phyloP scores from a whole-genome alignment of 2,329 filamentous ascomycete species.

The Paracoccidioides lutzii region DNA sequence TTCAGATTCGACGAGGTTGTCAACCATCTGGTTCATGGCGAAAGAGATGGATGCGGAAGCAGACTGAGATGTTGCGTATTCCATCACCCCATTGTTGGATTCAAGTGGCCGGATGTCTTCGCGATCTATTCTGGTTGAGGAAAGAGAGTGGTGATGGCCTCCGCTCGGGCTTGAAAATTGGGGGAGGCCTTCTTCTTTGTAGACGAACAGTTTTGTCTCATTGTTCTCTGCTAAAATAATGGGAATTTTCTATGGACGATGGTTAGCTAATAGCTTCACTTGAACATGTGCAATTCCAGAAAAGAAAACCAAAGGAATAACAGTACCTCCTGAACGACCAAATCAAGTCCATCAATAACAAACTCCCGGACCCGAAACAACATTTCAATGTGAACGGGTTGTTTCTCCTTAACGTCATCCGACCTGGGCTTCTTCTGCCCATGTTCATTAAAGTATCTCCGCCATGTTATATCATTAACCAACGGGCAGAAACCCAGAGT shows the following conservation, averaged over 20 bases:
- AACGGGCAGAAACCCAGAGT: slow-evolving; percentile 54
- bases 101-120: slow-evolving; percentile 24
- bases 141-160: slow-evolving; percentile 27
- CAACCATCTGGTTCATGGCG: slow-evolving; percentile 47
- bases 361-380: slow-evolving; percentile 52
- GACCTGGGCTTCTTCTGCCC: slow-evolving; percentile 39
- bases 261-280: slow-evolving; percentile 13
- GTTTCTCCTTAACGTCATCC: slow-evolving; percentile 38
- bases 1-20: slow-evolving; percentile 38
- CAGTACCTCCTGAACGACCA: slow-evolving; percentile 39
- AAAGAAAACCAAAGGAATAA: slow-evolving; percentile 8
- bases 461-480: slow-evolving; percentile 35
- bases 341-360: slow-evolving; percentile 46
- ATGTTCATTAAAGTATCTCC: slow-evolving; percentile 39
- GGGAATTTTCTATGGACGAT: slow-evolving; percentile 30
- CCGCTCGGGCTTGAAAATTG: slow-evolving; percentile 35
- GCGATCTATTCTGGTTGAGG: slow-evolving; percentile 29
- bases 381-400: slow-evolving; percentile 51
- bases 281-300: not conserved
- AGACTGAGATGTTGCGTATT: slow-evolving; percentile 31
- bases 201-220: slow-evolving; percentile 37
- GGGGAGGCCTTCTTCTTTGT: slow-evolving; percentile 40
- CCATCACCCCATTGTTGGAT: slow-evolving; percentile 19
- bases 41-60: slow-evolving; percentile 35
- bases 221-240: slow-evolving; percentile 35